Evolutionary conservation across 495 filamentous ascomycete species (phyloP).

Genomic region (Penicillium crystallinum): DNA sequence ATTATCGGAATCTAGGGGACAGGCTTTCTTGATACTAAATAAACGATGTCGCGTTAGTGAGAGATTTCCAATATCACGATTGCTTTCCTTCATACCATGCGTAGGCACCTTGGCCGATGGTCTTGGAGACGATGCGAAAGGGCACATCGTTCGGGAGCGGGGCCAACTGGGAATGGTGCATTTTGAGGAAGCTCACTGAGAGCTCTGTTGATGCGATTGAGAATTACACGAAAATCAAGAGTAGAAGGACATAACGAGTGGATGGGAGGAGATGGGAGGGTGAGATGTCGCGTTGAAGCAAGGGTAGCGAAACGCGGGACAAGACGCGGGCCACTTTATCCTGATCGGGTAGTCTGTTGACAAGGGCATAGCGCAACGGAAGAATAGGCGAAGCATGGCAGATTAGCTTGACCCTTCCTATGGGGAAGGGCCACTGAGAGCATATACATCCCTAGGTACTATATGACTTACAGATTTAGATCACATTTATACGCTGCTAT

Average conservation of each 20-base stretch:
- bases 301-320: constrained; percentile 14
- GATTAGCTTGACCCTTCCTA: neutral
- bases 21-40: constrained; percentile 86
- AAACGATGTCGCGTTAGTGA: constrained; percentile 7
- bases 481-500: neutral
- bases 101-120: constrained; percentile 94
- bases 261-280: neutral
- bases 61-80: neutral
- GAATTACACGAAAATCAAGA: constrained; percentile 2
- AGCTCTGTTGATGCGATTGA: neutral
- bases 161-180: constrained; percentile 78
- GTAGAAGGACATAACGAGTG: constrained; percentile 6
- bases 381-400: neutral
- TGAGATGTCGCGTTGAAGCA: constrained; percentile 8
- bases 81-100: constrained; percentile 65
- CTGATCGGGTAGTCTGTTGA: constrained; percentile 44
- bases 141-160: constrained; percentile 82
- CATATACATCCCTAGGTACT: no score
- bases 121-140: constrained; percentile 91
- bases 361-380: neutral
- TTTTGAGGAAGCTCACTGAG: constrained; percentile 17
- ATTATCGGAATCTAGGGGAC: constrained; percentile 57
- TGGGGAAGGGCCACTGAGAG: neutral
- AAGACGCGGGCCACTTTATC: constrained; percentile 44
- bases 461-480: neutral